These are phyloP conservation scores for Xylariaceae sp. DNA, from an alignment of 2,329 filamentous ascomycete genomes.

Conservation along the genomic window DNA sequence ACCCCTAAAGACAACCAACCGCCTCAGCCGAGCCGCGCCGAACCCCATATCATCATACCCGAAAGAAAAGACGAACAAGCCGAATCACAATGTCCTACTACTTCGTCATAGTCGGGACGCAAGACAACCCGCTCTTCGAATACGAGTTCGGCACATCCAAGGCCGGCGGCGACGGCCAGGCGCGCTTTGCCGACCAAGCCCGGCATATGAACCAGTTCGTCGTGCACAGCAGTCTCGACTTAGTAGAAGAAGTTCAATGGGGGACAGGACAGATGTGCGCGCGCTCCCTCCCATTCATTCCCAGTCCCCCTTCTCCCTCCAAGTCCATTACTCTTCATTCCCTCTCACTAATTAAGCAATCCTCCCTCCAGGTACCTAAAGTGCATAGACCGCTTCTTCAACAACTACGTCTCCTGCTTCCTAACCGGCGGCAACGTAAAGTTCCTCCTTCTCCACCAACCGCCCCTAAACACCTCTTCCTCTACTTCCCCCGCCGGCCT, in stretches of 20 bases:
- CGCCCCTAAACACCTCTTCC: slow-evolving; percentile 65
- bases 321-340: neutral
- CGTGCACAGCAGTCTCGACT: slow-evolving; percentile 86
- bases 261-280: slow-evolving; percentile 71
- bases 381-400: slow-evolving; percentile 93
- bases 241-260: slow-evolving; percentile 97
- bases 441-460: slow-evolving; percentile 90
- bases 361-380: slow-evolving; percentile 66
- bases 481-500: slow-evolving; percentile 35
- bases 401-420: slow-evolving; percentile 92
- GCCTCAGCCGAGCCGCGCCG: neutral
- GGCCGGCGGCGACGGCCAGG: slow-evolving; percentile 85
- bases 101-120: slow-evolving; percentile 92
- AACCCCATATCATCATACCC: neutral
- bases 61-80: neutral
- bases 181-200: slow-evolving; percentile 82
- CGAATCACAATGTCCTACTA: slow-evolving; percentile 79
- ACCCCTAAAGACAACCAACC: neutral
- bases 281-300: neutral
- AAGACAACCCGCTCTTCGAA: slow-evolving; percentile 94
- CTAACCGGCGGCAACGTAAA: slow-evolving; percentile 88
- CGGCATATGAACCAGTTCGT: slow-evolving; percentile 97
- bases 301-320: neutral
- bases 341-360: neutral
- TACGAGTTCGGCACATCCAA: slow-evolving; percentile 96